phyloP scores from a whole-genome alignment of 352 stramenopile species.

The Plasmopara halstedii region DNA sequence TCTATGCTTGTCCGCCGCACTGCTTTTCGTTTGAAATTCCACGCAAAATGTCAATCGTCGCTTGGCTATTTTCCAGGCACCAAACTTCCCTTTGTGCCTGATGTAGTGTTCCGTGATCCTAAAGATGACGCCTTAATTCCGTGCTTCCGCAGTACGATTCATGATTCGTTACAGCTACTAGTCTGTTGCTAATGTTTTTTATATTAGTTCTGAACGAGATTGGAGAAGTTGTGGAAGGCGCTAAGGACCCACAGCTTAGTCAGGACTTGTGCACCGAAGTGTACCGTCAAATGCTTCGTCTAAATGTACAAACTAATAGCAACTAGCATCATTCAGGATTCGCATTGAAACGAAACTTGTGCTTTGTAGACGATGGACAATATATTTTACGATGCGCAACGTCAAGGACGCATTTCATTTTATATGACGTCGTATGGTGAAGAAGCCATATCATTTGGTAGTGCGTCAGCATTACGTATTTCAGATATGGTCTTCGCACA shows the following conservation, averaged over 20 bases:
- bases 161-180: too few relatives aligned
- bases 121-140: slow-evolving; percentile 76
- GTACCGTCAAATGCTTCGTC: slow-evolving; percentile 78
- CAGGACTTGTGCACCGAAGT: slow-evolving; percentile 77
- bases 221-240: slow-evolving; percentile 68
- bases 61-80: slow-evolving; percentile 66
- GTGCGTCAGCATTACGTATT: slow-evolving; percentile 82
- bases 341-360: background rate
- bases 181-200: slow-evolving; percentile 6
- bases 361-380: slow-evolving; percentile 92
- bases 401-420: slow-evolving; percentile 97
- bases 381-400: slow-evolving; percentile 95
- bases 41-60: slow-evolving; percentile 6
- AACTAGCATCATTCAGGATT: background rate
- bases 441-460: slow-evolving; percentile 94
- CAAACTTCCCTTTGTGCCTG: slow-evolving; percentile 82
- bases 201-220: slow-evolving; percentile 75
- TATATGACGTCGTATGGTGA: slow-evolving; percentile 94
- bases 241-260: slow-evolving; percentile 64
- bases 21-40: background rate
- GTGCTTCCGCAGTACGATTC: slow-evolving; percentile 88
- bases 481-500: slow-evolving; percentile 95
- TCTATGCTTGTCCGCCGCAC: slow-evolving; percentile 6
- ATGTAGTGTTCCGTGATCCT: slow-evolving; percentile 85
- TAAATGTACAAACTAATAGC: slow-evolving; percentile 47